A percentile compares a stretch with the other conserved stretches of the same genome.
Conservation (phyloP, 2,329 filamentous ascomycete species). For the Gyromitra esculenta region DNA sequence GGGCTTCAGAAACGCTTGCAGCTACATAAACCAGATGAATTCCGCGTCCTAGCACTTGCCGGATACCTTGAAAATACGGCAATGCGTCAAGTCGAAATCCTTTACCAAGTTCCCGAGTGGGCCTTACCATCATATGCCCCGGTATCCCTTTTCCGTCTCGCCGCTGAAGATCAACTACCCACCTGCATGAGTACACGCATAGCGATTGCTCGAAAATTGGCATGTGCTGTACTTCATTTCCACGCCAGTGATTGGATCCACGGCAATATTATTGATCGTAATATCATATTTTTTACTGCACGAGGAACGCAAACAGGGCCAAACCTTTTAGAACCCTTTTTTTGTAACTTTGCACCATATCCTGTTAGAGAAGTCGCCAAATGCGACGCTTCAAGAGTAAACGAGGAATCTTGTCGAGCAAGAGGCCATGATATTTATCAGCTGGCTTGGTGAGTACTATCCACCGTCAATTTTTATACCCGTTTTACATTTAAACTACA, state of each 20-base stretch:
- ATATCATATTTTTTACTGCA: constrained; percentile 37
- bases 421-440: constrained; percentile 18
- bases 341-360: constrained; percentile 25
- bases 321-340: constrained; percentile 35
- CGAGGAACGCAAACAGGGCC: background rate
- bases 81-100: constrained; percentile 22
- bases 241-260: constrained; percentile 37
- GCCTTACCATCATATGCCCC: constrained; percentile 25
- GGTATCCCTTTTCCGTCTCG: constrained; percentile 18
- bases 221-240: constrained; percentile 37
- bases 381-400: background rate
- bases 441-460: background rate
- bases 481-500: no score
- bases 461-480: no score
- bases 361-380: background rate
- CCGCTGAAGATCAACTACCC: constrained; percentile 5
- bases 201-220: constrained; percentile 37
- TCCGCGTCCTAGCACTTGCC: constrained; percentile 23
- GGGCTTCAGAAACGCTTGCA: constrained; percentile 23
- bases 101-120: constrained; percentile 32
- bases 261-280: constrained; percentile 31
- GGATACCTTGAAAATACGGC: constrained; percentile 18
- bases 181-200: background rate
- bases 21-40: constrained; percentile 32
- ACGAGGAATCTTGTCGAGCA: background rate